Evolutionary conservation across 768 basidiomycete species (phyloP), one percentile per base, ranked within the genome.

Genomic region (Trametes cubensis): DNA sequence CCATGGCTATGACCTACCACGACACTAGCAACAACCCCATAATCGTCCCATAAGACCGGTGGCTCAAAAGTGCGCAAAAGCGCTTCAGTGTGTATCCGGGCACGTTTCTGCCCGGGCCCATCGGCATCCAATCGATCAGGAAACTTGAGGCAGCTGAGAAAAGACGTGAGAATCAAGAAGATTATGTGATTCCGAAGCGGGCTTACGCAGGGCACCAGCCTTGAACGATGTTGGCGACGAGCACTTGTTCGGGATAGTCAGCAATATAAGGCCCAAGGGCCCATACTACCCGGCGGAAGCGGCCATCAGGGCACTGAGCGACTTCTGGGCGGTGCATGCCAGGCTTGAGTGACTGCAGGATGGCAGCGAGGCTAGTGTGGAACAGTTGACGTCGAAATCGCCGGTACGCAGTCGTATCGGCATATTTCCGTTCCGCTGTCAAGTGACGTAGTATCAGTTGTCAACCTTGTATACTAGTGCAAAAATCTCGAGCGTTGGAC

Each of bases 221-320:
- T 30, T 68, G 65, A 3, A 68, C 66, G 4, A 66, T 63, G 3
- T 40, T 20, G 1, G 67, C 57, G 0, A 64, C 28, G 6, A 57
- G 28, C 3, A 54, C 61, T 39, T 68, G 67, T 51, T 68, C 67
- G 3, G 66, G 67, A 40, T 68, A 68, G 55, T 68, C 67, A 18
- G 66, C 67, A 50, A 68, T 68, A 48, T 60, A 68, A 14, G 67
- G 66, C 0, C 66, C 67, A 25, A 67, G 49, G 13, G 38, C 64
- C 40, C 38, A 67, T 20, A 67, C 50, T 2, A 45, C 54, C 13
- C 57, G 55, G 8, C 66, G 61, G 34, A 47, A 67, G 39, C 66
- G 65, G 15, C 61, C 61, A 38, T 67, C 66, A 4, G 61, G 53
- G 21, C 66, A 67, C 2, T 40, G 60, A 8, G 45, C 17, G 13